Evolutionary conservation across 2,329 filamentous ascomycete genomes (phyloP).

Genomic region (Podosphaera aphanis): DNA sequence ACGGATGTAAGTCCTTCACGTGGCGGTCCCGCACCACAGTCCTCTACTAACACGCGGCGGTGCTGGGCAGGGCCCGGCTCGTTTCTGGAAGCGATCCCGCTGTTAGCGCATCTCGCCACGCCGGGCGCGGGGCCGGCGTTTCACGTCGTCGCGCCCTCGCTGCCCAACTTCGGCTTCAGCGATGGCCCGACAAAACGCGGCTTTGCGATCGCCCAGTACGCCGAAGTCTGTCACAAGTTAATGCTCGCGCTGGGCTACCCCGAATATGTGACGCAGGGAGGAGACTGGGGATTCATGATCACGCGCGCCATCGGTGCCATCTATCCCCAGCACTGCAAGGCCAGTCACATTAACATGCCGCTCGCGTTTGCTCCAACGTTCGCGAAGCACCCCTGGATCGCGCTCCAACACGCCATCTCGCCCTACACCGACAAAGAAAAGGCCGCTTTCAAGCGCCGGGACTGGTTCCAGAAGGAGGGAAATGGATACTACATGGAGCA

Average conservation of each 20-base stretch:
- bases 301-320: constrained; percentile 34
- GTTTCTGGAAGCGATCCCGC: constrained; percentile 41
- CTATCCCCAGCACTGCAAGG: constrained; percentile 33
- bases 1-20: constrained; percentile 26
- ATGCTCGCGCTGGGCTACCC: constrained; percentile 45
- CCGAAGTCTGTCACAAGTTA: constrained; percentile 39
- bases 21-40: not conserved
- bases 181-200: constrained; percentile 23
- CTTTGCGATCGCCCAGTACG: constrained; percentile 35
- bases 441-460: constrained; percentile 21
- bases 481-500: constrained; percentile 36
- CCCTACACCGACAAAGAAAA: constrained; percentile 29
- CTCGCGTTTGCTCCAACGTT: constrained; percentile 24
- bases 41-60: not conserved
- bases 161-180: constrained; percentile 30
- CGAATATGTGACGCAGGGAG: constrained; percentile 38
- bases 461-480: constrained; percentile 33
- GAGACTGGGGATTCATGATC: constrained; percentile 48
- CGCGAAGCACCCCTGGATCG: constrained; percentile 29
- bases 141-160: constrained; percentile 31
- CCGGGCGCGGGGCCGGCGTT: constrained; percentile 22
- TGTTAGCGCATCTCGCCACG: constrained; percentile 27
- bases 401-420: constrained; percentile 28
- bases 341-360: constrained; percentile 39
- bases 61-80: constrained; percentile 33